Evolutionary conservation across 768 basidiomycete species (phyloP), one percentile per base, ranked within the genome.

Genomic region (Lactarius hengduanensis): DNA sequence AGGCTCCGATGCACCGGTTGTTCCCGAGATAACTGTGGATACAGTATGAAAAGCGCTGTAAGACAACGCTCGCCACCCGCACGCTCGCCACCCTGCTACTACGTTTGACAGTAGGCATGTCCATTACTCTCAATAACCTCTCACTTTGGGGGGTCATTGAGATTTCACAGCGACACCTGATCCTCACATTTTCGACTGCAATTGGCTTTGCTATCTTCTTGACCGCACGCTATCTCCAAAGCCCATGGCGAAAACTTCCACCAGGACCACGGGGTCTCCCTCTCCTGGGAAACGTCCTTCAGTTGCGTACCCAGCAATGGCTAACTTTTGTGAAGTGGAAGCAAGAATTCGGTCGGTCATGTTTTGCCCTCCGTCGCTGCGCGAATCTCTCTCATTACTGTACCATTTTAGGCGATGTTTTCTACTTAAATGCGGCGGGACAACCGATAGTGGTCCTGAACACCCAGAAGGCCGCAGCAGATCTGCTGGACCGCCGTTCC

Each of bases 391-490:
- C 66, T 68, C 28, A 69, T 32, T 34, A 20, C 36, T 8, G 11
- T 38, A 38, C 11, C 26, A 34, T 13, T n/a, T 13, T 20, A 71
- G 70, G 70, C 40, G 63, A 68, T 53, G 26, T 71, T 57, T 50
- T 71, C 58, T 71, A 61, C 55, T 54, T 71, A 7, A 71, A 38
- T 58, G 66, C 68, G 9, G 62, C 57, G 28, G 71, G 71, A 16
- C 66, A 71, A n/a, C 66, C 71, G 15, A 66, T 70, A 7, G 55
- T 75, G 22, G 65, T 75, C 11, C 64, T 75, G 45, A 75, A 73
- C 56, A 41, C 68, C 41, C 69, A 69, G 28, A 68, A 75, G 56
- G 73, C 58, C 4, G 70, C 71, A 20, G 57, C 59, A 16, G 74
- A 75, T 28, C 50, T 74, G 22, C 67, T 73, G 8, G 74, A 73